Base-by-base conservation (phyloP, 805 yeast species). In the Candida tammaniensis region DNA sequence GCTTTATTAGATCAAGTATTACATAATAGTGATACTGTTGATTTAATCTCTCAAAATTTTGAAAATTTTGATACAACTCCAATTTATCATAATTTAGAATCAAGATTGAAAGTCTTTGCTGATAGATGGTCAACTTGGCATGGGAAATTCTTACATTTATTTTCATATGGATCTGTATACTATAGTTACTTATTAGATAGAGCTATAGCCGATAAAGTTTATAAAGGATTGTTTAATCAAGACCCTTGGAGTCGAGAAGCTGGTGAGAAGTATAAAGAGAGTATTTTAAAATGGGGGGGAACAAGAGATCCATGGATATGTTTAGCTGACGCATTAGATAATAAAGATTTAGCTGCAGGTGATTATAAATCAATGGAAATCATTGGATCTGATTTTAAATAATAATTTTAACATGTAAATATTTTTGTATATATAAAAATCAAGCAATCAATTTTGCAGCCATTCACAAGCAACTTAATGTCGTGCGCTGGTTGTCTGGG, bases 151-250 rank as follows among this genome's bases (percentile, higher is more conserved):
- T 95, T 96, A 1, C 98, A 93, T 53, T 62, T 93, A 25, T 85
- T 83, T 47, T 87, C 96, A 0, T 93, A 93, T 52, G 98, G 98
- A 1, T 86, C 97, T 0, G 85, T 89, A 1, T 93, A 93, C 54
- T 93, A 93, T 61, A 84, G 96, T 19, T 93, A 93, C 54, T 59
- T 93, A 33, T 73, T 93, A 36, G 98, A 93, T 59, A 64, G 97
- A 24, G 96, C 96, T 5, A 85, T 93, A 43, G 97, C 98, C 0
- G 77, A 87, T 17, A 80, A 79, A 50, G 74, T 91, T 2, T 93
- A 96, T 89, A 68, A 72, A 8, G 78, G 75, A 30, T 61, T 91
- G 24, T 93, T 93, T 55, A 65, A 59, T 3, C 48, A 68, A 4
- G 77, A 88, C 52, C 96, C 96, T 2, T 70, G 83, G 53, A 74